phyloP scores from a whole-genome alignment of 2,329 filamentous ascomycete species.

The Fusarium musae region DNA sequence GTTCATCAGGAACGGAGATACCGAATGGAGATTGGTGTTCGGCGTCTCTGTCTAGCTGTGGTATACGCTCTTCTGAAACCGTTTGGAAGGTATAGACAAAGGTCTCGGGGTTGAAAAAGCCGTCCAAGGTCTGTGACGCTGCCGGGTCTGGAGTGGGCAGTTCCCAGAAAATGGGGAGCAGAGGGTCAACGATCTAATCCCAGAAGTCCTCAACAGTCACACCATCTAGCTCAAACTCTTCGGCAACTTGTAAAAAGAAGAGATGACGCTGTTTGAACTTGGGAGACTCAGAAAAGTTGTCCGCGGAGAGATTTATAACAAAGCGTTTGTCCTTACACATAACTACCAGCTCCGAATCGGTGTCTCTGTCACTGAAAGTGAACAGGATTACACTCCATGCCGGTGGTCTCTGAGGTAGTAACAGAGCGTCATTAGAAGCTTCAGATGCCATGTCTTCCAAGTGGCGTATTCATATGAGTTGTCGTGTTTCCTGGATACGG shows the following conservation, averaged over 20 bases:
- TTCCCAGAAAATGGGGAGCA: background rate
- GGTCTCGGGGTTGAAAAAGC: background rate
- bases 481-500: no score
- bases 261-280: background rate
- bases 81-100: fast-evolving
- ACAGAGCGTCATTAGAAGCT: fast-evolving
- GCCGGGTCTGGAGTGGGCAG: fast-evolving
- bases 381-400: background rate
- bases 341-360: background rate
- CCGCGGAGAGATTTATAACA: fast-evolving
- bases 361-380: background rate
- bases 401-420: fast-evolving
- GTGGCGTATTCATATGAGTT: no score
- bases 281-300: background rate
- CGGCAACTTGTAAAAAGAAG: background rate
- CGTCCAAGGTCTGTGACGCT: fast-evolving
- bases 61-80: fast-evolving
- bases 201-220: background rate
- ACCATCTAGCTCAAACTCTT: background rate
- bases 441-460: fast-evolving
- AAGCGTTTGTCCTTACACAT: background rate
- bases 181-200: background rate
- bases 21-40: fast-evolving
- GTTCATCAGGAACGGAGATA: fast-evolving
- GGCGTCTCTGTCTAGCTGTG: fast-evolving